Conservation (phyloP, 1,284 basidiomycete genomes). For the Exsudoporus floridanus region DNA sequence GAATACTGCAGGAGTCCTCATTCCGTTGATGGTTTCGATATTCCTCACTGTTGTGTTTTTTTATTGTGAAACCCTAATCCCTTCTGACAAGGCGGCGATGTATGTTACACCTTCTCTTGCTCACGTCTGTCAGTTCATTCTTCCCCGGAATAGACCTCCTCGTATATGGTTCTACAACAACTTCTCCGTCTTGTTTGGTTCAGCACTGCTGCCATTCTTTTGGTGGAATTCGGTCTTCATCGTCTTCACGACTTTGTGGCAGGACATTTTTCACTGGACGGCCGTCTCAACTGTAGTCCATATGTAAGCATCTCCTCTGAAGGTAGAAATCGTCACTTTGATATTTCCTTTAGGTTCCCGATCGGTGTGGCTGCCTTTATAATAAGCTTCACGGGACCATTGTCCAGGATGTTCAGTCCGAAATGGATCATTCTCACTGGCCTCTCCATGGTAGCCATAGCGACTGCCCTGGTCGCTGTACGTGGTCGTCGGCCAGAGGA, state of each 20-base stretch:
- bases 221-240: constrained; percentile 39
- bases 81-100: constrained; percentile 37
- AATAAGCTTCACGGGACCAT: constrained; percentile 40
- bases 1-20: constrained; percentile 35
- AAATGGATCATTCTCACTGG: constrained; percentile 49
- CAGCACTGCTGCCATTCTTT: constrained; percentile 39
- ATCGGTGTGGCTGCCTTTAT: constrained; percentile 40
- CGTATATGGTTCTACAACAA: constrained; percentile 42
- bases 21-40: constrained; percentile 39
- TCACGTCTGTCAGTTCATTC: neutral
- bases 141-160: constrained; percentile 34
- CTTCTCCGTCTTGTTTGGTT: constrained; percentile 40
- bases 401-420: constrained; percentile 39
- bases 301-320: constrained; percentile 25
- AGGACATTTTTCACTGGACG: constrained; percentile 38
- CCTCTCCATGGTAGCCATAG: constrained; percentile 38
- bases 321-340: constrained; percentile 1
- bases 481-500: constrained; percentile 37
- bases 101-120: constrained; percentile 12
- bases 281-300: constrained; percentile 35
- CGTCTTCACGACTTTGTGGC: constrained; percentile 38
- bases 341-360: constrained; percentile 39
- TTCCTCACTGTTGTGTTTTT: constrained; percentile 38
- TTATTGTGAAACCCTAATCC: constrained; percentile 40
- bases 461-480: constrained; percentile 45